phyloP scores from a whole-genome alignment of 2,329 filamentous ascomycete species.

The Xylariaceae sp. region DNA sequence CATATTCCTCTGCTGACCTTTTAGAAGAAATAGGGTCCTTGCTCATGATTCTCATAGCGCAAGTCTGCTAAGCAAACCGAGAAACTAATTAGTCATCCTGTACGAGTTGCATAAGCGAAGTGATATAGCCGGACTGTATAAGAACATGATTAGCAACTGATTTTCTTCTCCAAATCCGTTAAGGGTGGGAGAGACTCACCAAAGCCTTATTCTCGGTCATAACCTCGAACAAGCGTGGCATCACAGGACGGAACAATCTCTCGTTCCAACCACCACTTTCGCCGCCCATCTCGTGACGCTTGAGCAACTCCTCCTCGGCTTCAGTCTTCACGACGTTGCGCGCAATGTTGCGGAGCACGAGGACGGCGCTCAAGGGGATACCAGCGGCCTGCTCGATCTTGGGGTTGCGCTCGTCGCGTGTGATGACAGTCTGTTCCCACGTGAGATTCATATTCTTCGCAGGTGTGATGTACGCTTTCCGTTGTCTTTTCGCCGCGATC shows the following conservation, averaged over 20 bases:
- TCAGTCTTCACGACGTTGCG: constrained; percentile 61
- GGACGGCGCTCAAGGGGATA: constrained; percentile 71
- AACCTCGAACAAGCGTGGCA: constrained; percentile 63
- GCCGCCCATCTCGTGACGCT: constrained; percentile 43
- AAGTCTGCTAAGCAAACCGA: not conserved
- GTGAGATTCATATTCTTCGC: constrained; percentile 52
- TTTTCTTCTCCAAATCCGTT: not conserved
- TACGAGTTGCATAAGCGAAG: constrained; percentile 23
- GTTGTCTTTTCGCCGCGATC: constrained; percentile 30
- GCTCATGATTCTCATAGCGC: too few relatives aligned
- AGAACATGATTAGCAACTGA: constrained; percentile 5
- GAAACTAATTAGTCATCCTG: constrained; percentile 14
- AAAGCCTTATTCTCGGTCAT: constrained; percentile 64
- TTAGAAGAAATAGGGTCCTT: too few relatives aligned
- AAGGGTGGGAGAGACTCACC: constrained; percentile 37
- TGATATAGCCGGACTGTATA: constrained; percentile 17
- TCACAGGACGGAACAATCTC: constrained; percentile 61
- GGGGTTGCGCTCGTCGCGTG: constrained; percentile 55
- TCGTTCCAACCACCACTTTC: constrained; percentile 62
- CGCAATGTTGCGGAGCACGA: constrained; percentile 76
- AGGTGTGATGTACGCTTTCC: constrained; percentile 48
- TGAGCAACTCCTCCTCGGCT: constrained; percentile 51
- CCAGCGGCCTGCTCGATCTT: constrained; percentile 65
- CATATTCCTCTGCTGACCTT: too few relatives aligned
- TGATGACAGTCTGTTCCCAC: constrained; percentile 53